Evolutionary conservation across 306 rosid species (phyloP).

Genomic region (Gastrolobium villosum): DNA sequence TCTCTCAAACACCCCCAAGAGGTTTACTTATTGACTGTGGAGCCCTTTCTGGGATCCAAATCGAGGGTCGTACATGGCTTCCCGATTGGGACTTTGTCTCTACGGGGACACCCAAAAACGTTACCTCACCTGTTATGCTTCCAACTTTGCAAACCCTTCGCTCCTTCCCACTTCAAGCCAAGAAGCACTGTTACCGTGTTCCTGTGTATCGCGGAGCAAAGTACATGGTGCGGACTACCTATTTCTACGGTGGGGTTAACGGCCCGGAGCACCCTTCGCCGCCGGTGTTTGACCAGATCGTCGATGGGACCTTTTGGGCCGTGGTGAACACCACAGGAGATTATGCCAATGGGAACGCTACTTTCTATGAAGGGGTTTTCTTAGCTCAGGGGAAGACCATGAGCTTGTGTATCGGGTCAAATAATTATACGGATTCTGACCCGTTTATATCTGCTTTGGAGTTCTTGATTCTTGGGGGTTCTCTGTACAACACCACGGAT

Average conservation of each 20-base stretch:
- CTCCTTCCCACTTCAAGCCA: constrained; percentile 63
- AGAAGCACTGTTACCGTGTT: constrained; percentile 74
- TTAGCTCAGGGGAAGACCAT: constrained; percentile 67
- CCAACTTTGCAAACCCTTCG: constrained; percentile 70
- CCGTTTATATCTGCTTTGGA: constrained; percentile 91
- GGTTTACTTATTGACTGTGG: constrained; percentile 75
- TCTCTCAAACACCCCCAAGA: constrained; percentile 60
- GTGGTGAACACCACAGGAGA: constrained; percentile 80
- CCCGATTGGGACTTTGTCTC: constrained; percentile 64
- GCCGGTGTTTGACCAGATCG: constrained; percentile 89
- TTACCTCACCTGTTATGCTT: constrained; percentile 42
- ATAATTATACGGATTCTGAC: constrained; percentile 76
- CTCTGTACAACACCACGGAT: constrained; percentile 83
- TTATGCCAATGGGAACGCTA: constrained; percentile 51
- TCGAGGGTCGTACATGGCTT: constrained; percentile 64
- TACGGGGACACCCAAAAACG: constrained; percentile 59
- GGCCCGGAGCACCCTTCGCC: constrained; percentile 61
- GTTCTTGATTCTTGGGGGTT: constrained; percentile 61
- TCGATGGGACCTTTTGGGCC: constrained; percentile 88
- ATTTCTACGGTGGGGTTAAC: constrained; percentile 78
- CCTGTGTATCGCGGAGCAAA: constrained; percentile 62
- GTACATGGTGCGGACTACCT: constrained; percentile 78
- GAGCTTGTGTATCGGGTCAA: constrained; percentile 81
- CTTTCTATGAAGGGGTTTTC: constrained; percentile 80
- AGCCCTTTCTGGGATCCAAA: constrained; percentile 41